Evolutionary conservation across 495 filamentous ascomycete genomes (phyloP).

Genomic region (Aspergillus ellipticus): DNA sequence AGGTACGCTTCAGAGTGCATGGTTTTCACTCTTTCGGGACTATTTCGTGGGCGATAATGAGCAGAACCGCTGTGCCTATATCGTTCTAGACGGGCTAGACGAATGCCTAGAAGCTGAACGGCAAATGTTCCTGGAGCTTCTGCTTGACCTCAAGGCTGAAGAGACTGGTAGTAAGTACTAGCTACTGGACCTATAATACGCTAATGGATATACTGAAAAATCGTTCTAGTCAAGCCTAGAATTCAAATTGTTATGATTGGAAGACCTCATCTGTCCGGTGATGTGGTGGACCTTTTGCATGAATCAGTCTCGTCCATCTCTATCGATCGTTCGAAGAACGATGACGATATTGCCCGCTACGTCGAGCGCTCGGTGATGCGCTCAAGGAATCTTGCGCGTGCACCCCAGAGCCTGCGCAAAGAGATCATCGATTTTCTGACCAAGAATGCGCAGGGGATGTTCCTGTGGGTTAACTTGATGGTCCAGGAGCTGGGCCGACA

Average conservation of each 20-base stretch:
- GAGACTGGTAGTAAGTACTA: not conserved
- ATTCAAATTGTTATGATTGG: not conserved
- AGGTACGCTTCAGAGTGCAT: not conserved
- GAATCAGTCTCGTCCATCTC: not conserved
- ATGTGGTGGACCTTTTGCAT: not conserved
- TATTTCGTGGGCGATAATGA: not conserved
- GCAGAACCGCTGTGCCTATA: not conserved
- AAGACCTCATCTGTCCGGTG: slow-evolving; percentile 2
- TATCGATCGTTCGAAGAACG: not conserved
- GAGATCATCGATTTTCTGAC: not conserved
- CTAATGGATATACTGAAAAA: not conserved
- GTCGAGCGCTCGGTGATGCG: not conserved
- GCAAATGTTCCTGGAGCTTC: not conserved
- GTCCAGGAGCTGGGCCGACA: not conserved
- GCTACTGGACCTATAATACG: not conserved
- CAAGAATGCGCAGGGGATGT: slow-evolving; percentile 5
- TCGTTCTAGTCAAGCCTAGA: not conserved
- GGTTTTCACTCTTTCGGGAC: not conserved
- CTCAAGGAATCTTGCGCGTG: not conserved
- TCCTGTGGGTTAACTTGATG: slow-evolving; percentile 6
- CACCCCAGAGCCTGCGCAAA: not conserved
- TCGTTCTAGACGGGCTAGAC: slow-evolving; percentile 3
- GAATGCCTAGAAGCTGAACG: not conserved
- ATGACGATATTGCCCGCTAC: not conserved
- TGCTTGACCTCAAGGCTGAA: not conserved